Evolutionary conservation across 164 flowering plant species (phyloP).

Genomic region (Brasenia schreberi): DNA sequence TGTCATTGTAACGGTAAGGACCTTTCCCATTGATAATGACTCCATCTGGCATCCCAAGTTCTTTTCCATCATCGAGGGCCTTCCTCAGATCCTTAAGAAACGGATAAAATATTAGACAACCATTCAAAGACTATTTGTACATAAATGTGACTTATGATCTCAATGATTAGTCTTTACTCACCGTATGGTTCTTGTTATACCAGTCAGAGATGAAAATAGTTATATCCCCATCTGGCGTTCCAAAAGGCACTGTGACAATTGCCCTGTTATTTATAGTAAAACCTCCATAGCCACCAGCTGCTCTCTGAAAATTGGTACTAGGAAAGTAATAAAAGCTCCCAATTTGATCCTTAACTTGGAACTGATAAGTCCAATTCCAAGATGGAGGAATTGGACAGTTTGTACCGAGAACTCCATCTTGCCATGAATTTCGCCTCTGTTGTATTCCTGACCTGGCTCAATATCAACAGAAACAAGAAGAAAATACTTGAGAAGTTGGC

Average conservation of each 20-base stretch:
- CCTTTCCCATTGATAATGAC: slow-evolving; percentile 96
- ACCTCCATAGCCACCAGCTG: slow-evolving; percentile 83
- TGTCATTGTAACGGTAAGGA: slow-evolving; percentile 72
- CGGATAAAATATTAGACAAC: too few species aligned
- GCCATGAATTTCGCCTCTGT: slow-evolving; percentile 78
- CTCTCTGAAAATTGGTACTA: slow-evolving; percentile 76
- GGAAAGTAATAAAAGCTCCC: slow-evolving; percentile 98
- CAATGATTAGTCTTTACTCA: slow-evolving; percentile 17
- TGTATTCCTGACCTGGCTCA: slow-evolving; percentile 71
- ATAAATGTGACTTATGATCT: neutral
- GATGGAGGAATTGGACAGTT: slow-evolving; percentile 83
- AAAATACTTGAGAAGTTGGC: neutral
- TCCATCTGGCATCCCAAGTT: slow-evolving; percentile 94
- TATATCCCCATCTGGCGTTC: slow-evolving; percentile 67
- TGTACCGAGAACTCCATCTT: slow-evolving; percentile 92
- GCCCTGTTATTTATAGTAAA: slow-evolving; percentile 58
- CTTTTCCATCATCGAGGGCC: slow-evolving; percentile 59
- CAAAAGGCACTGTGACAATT: slow-evolving; percentile 71
- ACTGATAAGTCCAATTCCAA: slow-evolving; percentile 93
- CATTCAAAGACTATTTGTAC: too few species aligned
- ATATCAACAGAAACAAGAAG: neutral
- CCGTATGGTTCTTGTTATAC: slow-evolving; percentile 83
- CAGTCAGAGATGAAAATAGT: slow-evolving; percentile 77
- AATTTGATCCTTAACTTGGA: slow-evolving; percentile 96
- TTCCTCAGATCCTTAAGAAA: slow-evolving; percentile 51